Evolutionary conservation across 306 rosid species (phyloP).

Genomic region (Vigna reflexopilosa): DNA sequence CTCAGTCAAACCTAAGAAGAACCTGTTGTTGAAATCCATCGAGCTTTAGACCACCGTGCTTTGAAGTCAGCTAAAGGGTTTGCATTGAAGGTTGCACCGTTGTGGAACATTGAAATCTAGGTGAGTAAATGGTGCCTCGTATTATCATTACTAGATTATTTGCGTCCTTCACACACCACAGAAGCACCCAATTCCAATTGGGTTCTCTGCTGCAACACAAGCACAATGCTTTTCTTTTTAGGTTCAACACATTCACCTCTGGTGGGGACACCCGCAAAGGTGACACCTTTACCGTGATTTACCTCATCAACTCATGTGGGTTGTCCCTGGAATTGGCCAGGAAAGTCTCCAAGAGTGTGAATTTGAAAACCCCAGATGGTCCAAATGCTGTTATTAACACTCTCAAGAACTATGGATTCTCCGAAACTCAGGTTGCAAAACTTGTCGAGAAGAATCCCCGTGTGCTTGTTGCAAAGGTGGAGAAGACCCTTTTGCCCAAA

Average conservation of each 20-base stretch:
- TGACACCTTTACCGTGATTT: neutral
- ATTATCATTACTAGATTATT: neutral
- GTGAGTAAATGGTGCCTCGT: neutral
- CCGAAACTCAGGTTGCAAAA: neutral
- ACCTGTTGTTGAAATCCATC: no score
- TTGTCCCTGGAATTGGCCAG: neutral
- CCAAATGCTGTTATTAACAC: constrained; percentile 1
- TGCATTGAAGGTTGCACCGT: no score
- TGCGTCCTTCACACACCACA: neutral
- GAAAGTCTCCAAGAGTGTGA: neutral
- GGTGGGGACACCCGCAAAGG: neutral
- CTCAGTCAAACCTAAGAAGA: no score
- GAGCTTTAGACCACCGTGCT: no score
- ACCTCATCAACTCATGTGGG: neutral
- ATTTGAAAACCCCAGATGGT: neutral
- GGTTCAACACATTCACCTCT: neutral
- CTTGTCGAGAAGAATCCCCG: neutral
- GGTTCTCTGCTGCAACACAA: neutral
- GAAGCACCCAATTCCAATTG: neutral
- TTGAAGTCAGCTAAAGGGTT: no score
- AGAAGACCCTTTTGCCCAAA: no score
- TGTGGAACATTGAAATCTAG: no score
- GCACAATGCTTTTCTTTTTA: neutral
- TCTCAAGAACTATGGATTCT: neutral
- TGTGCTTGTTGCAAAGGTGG: no score